Evolutionary conservation across 2,329 filamentous ascomycete species (phyloP).

Genomic region (Fusarium sp.): DNA sequence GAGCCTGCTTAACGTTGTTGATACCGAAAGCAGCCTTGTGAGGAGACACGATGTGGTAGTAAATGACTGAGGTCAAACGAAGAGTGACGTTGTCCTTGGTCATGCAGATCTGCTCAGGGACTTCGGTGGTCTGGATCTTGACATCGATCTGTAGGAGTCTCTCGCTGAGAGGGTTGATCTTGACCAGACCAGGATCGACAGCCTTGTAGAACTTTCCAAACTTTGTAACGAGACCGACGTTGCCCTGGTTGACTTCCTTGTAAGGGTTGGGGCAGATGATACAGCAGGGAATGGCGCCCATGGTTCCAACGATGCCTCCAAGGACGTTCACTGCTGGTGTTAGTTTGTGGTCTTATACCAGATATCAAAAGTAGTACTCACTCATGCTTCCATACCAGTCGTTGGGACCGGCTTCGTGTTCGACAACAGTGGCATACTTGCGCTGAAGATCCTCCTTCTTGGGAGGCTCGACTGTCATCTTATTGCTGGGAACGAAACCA

Average conservation of each 20-base stretch:
- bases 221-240: constrained; percentile 94
- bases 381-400: constrained; percentile 94
- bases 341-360: background rate
- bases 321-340: constrained; percentile 74
- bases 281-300: constrained; percentile 92
- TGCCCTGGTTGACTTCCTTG: constrained; percentile 91
- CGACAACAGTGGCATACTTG: constrained; percentile 77
- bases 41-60: constrained; percentile 96
- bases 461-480: constrained; percentile 83
- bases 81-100: constrained; percentile 99
- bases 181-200: constrained; percentile 95
- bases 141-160: constrained; percentile 92
- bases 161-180: constrained; percentile 96
- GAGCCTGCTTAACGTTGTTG: constrained; percentile 92
- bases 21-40: constrained; percentile 99
- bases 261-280: constrained; percentile 94
- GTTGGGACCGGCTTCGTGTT: constrained; percentile 76
- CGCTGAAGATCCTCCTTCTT: constrained; percentile 86
- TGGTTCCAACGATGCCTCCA: constrained; percentile 79
- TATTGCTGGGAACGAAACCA: constrained; percentile 65
- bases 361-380: constrained; percentile 59
- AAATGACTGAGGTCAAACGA: constrained; percentile 95
- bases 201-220: constrained; percentile 96
- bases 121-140: constrained; percentile 99
- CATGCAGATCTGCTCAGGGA: constrained; percentile 97